Evolutionary conservation across 2,329 filamentous ascomycete species (phyloP), one percentile per base, ranked within the genome.

Genomic region (Emmonsia crescens): DNA sequence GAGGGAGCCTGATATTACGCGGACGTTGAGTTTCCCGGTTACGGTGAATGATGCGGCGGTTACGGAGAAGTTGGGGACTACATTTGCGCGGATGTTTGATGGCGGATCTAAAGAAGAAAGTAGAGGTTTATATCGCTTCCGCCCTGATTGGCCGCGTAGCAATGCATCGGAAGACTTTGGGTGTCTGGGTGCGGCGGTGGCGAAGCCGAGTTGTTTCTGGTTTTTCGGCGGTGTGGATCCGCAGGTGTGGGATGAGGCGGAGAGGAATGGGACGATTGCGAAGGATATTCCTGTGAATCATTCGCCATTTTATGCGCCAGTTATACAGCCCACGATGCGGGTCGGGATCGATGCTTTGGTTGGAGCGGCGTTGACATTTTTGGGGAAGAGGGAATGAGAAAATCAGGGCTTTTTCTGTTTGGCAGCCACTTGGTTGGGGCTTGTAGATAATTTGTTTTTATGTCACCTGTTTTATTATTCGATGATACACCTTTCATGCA

Each of bases 281-380:
- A 73, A 77, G 64, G 80, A 79, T 59, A 77, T 86, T 14, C 81
- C 85, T 0, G 79, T 79, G 0, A 87, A 87, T 65, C 85, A 87
- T 68, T 82, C 78, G 62, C 78, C 82, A 0, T 76, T 78, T 60
- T 87, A 87, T 72, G 80, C 81, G 38, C 84, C 84, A 5, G 79
- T 78, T 0, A 77, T 86, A 29, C 78, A 82, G 69, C 83, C 83
- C 8, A 87, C 84, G 0, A 69, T 87, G 74, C 77, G 64, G 63
- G 74, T 73, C 4, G 84, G 80, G 0, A 72, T 80, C 2, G 79
- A 83, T 71, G 81, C 80, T 1, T 71, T 83, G 67, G 77, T 77
- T 58, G 70, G 80, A 36, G 79, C 76, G 27, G 81, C 81, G 5
- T 73, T 85, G 74, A 80, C 73, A 0, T 74, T 75, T 57, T 64